Conservation (phyloP, 768 basidiomycete species). For the Lentinula edodes region DNA sequence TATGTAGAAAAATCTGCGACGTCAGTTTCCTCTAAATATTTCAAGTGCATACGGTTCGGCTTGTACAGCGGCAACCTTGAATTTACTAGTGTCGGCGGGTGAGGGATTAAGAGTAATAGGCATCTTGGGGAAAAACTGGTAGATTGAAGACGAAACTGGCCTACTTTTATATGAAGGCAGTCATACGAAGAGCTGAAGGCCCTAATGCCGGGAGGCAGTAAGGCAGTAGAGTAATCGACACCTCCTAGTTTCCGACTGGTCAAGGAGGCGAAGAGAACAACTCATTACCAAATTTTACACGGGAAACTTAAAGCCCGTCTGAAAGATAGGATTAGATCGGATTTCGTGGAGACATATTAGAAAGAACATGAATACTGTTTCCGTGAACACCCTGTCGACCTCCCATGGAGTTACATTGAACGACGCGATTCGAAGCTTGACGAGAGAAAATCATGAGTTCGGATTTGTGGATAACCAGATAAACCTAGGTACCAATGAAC, state of each 20-base stretch:
- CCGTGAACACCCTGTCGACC: not conserved
- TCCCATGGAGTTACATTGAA: not conserved
- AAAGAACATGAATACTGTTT: not conserved
- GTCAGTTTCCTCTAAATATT: not conserved
- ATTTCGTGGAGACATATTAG: not conserved
- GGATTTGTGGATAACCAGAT: not conserved
- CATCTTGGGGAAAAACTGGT: slow-evolving; percentile 8
- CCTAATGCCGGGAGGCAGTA: not conserved
- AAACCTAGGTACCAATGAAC: not conserved
- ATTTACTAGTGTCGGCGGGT: slow-evolving; percentile 16
- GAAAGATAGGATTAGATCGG: not conserved
- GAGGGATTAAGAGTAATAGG: slow-evolving; percentile 17
- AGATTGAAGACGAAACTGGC: not conserved
- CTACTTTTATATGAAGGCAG: not conserved
- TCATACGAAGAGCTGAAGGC: not conserved
- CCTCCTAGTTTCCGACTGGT: not conserved
- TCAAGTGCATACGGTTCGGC: slow-evolving; percentile 19
- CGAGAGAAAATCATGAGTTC: not conserved
- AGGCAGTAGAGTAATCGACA: not conserved
- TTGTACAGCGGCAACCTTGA: slow-evolving; percentile 24
- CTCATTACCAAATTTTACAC: not conserved
- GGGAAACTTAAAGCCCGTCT: not conserved
- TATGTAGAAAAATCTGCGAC: slow-evolving; percentile 1
- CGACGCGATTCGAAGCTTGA: not conserved
- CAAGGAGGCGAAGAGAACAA: not conserved